Base-by-base conservation (phyloP, 2,329 filamentous ascomycete species). In the Chrysoporthe puriensis region DNA sequence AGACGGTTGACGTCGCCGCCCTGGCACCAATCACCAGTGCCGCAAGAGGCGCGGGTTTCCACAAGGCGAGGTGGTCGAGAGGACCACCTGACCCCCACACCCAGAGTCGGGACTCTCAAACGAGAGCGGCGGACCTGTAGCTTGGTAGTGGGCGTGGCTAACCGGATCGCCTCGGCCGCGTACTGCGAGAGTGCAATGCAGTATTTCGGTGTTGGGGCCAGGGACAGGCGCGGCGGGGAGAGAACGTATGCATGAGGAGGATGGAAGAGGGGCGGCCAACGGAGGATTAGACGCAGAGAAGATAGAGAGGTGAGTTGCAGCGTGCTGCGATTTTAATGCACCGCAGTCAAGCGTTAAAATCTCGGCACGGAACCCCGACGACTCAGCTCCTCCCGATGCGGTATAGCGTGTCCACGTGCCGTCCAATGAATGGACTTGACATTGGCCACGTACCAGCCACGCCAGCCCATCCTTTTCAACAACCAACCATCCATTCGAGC, bases 121-220 rank as follows among this genome's bases (percentile, higher is more conserved):
- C 26, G 14, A 62, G 46, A 52, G 60, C 44, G 32, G 44, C 56
- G 46, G 46, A 40, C 21, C 63, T 65, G 63, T 65, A 52, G 63
- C 63, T 59, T 60, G 63, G 63, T 59, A 52, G 32, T 65, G 63
- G 63, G 63, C 14, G 56, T 34, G 56, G 34, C 56, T 60, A 59
- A 65, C 63, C 40, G 63, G 43, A 42, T 42, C 43, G 43, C 57
- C 56, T 32, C 40, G 13, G 63, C 44, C 52, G 63, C 54, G 63
- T 60, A 60, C 56, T 52, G 63, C 63, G 8, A 7, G 56, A 42
- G 63, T 65, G 63, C 63, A 52, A 52, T 65, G 63, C 63, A 65
- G 44, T 65, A 50, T 61, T 48, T 40, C 46, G 44, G 44, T 21
- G 44, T 3, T 9, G 8, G 8, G 34, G 11, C 44, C 21, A 21